Conservation (phyloP, 306 rosid species). For the Malus sieversii region DNA sequence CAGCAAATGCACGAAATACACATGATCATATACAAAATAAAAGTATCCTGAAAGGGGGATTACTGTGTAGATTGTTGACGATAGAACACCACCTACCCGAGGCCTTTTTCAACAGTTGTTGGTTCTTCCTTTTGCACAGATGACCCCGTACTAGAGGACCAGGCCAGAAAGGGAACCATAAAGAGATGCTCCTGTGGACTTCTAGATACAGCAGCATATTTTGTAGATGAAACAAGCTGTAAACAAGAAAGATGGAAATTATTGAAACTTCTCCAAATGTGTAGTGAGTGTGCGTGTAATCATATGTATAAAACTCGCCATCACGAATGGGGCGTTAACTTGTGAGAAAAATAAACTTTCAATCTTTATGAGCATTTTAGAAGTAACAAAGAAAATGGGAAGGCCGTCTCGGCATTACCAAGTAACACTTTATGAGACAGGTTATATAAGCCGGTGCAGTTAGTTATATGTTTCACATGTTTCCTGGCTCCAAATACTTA, state of each 20-base stretch:
- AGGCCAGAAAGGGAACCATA: conserved; percentile 36
- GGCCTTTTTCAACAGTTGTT: conserved; percentile 20
- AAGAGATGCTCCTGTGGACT: conserved; percentile 32
- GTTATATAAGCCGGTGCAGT: neutral
- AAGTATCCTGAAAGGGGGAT: neutral
- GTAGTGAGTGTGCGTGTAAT: neutral
- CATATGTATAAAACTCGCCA: neutral
- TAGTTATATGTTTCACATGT: neutral
- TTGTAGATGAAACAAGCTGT: conserved; percentile 52
- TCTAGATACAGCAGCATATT: conserved; percentile 36
- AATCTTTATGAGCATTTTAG: neutral
- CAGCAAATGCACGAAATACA: neutral
- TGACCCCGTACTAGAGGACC: conserved; percentile 40
- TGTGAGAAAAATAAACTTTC: neutral
- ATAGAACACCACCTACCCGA: conserved; percentile 43
- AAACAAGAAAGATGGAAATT: conserved; percentile 5
- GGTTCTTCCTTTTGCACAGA: conserved; percentile 46
- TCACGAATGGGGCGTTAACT: neutral
- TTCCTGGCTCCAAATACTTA: neutral
- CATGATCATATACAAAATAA: neutral
- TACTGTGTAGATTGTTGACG: neutral
- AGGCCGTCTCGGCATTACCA: neutral
- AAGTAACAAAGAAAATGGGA: neutral
- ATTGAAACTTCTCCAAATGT: neutral
- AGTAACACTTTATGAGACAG: neutral